Evolutionary conservation across 139 green algal genomes (phyloP).

Genomic region (Tetraselmis striata): DNA sequence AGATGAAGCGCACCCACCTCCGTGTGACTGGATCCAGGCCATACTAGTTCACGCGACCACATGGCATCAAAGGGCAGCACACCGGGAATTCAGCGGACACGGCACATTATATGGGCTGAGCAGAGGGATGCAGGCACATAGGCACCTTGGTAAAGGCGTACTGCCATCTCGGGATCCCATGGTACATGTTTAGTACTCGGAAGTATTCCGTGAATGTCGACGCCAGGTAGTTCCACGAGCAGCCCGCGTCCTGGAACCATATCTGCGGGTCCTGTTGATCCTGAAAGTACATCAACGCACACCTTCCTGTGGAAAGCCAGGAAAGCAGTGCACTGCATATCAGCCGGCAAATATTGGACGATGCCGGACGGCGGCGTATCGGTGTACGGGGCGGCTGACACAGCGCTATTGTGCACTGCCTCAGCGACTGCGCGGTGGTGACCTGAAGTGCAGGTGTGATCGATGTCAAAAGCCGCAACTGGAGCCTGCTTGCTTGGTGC

Average conservation of each 20-base stretch:
- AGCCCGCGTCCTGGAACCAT: neutral
- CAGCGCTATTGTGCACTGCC: no score
- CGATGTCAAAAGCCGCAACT: neutral
- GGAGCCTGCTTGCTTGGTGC: neutral
- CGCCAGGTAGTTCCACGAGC: neutral
- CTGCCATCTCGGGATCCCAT: neutral
- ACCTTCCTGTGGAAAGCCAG: no score
- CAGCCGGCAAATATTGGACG: no score
- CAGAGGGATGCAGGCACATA: neutral
- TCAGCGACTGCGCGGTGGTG: no score
- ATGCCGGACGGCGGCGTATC: no score
- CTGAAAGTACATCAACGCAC: neutral
- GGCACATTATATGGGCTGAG: no score
- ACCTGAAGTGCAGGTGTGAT: neutral
- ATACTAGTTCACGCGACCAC: no score
- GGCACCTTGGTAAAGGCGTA: neutral
- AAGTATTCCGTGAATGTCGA: neutral
- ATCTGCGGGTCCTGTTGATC: neutral
- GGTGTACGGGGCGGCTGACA: no score
- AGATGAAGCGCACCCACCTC: neutral
- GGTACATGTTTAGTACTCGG: neutral
- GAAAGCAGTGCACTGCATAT: no score
- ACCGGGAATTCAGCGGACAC: no score
- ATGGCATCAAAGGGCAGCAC: no score
- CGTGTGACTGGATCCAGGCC: neutral